Conservation (phyloP, 2,329 filamentous ascomycete species). For the Verticillium albo-atrum region DNA sequence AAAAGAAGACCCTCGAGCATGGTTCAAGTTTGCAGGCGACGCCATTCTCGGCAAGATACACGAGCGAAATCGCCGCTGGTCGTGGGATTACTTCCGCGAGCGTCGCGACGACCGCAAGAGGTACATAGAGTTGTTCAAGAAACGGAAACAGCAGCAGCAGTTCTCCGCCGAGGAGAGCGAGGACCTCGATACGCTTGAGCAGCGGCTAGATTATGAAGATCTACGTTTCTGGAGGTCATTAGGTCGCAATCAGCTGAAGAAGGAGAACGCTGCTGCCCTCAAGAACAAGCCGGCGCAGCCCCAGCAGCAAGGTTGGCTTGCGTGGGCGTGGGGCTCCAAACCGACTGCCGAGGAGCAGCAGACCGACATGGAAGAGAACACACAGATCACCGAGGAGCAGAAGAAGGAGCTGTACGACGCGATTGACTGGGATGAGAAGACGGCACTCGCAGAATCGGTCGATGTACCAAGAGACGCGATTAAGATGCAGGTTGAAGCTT, state of each 20-base stretch:
- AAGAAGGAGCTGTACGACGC: constrained; percentile 94
- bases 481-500: constrained; percentile 88
- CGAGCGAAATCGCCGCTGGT: constrained; percentile 87
- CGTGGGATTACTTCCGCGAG: constrained; percentile 93
- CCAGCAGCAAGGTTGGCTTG: constrained; percentile 79
- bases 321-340: constrained; percentile 88
- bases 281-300: constrained; percentile 50
- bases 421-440: constrained; percentile 98
- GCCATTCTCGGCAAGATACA: constrained; percentile 92
- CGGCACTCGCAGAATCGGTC: constrained; percentile 79
- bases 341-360: constrained; percentile 53
- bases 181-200: constrained; percentile 73
- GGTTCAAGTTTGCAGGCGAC: constrained; percentile 87
- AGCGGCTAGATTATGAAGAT: constrained; percentile 89
- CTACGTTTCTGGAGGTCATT: constrained; percentile 95
- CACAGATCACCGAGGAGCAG: constrained; percentile 90
- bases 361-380: constrained; percentile 56
- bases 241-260: constrained; percentile 88
- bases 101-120: constrained; percentile 81
- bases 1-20: constrained; percentile 87
- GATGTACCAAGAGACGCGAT: constrained; percentile 88
- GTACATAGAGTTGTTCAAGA: constrained; percentile 96
- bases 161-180: constrained; percentile 66
- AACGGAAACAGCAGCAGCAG: constrained; percentile 73
- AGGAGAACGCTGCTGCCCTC: constrained; percentile 88